Conservation (phyloP, 768 basidiomycete species). For the Omphalotus guepiniiformis region DNA sequence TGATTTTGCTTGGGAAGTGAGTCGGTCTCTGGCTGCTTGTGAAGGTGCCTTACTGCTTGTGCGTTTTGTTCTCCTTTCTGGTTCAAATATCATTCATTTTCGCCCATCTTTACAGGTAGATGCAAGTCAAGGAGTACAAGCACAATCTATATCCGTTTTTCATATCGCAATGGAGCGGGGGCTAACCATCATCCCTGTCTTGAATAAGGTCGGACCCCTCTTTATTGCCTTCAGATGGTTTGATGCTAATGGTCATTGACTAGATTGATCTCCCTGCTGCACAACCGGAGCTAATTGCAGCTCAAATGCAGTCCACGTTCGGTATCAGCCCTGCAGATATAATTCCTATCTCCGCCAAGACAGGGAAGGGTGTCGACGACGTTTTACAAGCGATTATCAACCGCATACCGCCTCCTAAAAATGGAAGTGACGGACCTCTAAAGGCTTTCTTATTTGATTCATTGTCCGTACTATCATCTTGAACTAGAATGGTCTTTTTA, state of each 20-base stretch:
- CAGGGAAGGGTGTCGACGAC: conserved; percentile 74
- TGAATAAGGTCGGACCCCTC: conserved; percentile 71
- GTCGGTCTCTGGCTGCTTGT: conserved; percentile 86
- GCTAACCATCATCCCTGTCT: conserved; percentile 80
- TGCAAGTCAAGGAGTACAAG: conserved; percentile 97
- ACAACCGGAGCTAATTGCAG: conserved; percentile 73
- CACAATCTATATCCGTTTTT: conserved; percentile 94
- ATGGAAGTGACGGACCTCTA: conserved; percentile 47
- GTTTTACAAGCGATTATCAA: conserved; percentile 80
- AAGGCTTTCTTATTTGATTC: conserved; percentile 94
- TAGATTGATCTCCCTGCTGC: conserved; percentile 93
- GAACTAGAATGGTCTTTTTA: background rate
- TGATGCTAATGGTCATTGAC: background rate
- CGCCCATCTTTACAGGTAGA: conserved; percentile 61
- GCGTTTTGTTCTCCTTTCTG: conserved; percentile 10
- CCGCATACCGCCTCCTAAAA: conserved; percentile 78
- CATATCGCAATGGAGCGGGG: conserved; percentile 82
- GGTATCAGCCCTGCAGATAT: conserved; percentile 73
- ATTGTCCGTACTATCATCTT: conserved; percentile 46
- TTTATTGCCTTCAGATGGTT: background rate
- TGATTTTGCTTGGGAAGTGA: conserved; percentile 97
- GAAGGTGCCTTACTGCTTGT: conserved; percentile 80
- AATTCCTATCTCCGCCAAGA: conserved; percentile 87
- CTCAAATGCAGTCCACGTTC: conserved; percentile 79
- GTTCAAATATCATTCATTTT: background rate